Evolutionary conservation across 2,329 filamentous ascomycete species (phyloP), one percentile per base, ranked within the genome.

Genomic region (Cladophialophora chaetospira): DNA sequence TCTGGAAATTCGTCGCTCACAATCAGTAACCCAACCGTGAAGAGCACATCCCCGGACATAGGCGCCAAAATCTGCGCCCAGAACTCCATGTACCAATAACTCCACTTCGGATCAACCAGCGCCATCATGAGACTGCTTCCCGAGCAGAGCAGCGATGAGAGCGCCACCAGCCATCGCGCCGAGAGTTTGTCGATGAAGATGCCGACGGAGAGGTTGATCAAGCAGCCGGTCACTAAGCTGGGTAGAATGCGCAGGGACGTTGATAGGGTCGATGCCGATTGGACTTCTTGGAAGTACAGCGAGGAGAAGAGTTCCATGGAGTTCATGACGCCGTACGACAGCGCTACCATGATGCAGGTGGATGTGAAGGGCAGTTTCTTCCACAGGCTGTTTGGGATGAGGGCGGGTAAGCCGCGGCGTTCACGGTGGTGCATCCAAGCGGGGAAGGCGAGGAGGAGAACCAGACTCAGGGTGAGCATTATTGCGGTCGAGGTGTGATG

Each of bases 41-140:
- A 85, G 5, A 86, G 70, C 1, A 66, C 66, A 54, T 69, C 62
- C 23, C 58, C 62, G 21, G 52, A 58, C 6, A 70, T 40, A 5
- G 69, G 64, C n/a, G 61, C 57, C 5, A 71, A 45, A 0, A 66
- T 31, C 43, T 67, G 61, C 1, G 72, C 73, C 8, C 75, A 62
- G 55, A 81, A 81, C 6, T 73, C 74, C 45, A 69, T 72, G 29
- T 69, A 69, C 81, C 81, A 85, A 65, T 83, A 85, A 1, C 74
- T 68, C 76, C 76, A 81, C 0, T 65, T 48, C 0, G 79, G 75
- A 2, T 77, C 65, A 17, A 79, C 73, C 3, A 83, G 38, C 0
- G 81, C 82, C 82, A 84, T 84, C 2, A 84, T 69, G 3, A 84
- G 66, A 0, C 82, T 81, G 0, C 79, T 71, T 0, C 70, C 62